Percentiles rank a stretch among this genome's conserved stretches.
These are phyloP conservation scores for Fusarium newnesense DNA, from an alignment of 2,329 filamentous ascomycete species.

Conservation along the genomic window DNA sequence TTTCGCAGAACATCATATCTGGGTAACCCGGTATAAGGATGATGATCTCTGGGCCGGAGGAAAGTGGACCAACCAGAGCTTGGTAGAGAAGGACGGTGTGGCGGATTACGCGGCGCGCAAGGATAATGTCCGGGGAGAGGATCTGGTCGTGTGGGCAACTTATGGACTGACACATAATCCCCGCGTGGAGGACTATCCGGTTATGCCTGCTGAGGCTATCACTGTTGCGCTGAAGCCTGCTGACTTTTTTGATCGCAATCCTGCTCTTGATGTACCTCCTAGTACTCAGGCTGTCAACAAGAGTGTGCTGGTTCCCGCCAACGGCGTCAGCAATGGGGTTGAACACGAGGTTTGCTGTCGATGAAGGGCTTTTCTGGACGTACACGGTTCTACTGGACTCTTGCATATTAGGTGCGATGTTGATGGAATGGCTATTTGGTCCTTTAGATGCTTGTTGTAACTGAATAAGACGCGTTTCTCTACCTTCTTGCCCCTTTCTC, in stretches of 20 bases:
- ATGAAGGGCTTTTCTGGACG: neutral
- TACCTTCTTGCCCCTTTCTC: neutral
- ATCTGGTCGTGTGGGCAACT: constrained; percentile 67
- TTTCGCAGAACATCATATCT: constrained; percentile 56
- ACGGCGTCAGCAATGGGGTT: neutral
- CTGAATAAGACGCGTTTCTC: neutral
- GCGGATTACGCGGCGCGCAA: constrained; percentile 53
- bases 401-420: neutral
- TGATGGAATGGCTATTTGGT: neutral
- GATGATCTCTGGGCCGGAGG: constrained; percentile 58
- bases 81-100: constrained; percentile 45
- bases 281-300: neutral
- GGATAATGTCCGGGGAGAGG: constrained; percentile 60
- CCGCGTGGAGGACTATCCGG: constrained; percentile 73
- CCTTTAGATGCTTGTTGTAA: neutral
- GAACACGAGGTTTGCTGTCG: neutral
- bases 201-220: constrained; percentile 68
- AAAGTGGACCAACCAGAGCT: constrained; percentile 56
- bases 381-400: rapidly evolving
- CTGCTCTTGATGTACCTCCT: constrained; percentile 56
- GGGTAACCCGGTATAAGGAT: constrained; percentile 57
- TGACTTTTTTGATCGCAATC: constrained; percentile 61
- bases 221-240: constrained; percentile 58
- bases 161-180: constrained; percentile 74
- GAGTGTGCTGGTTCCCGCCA: neutral